A percentile compares a stretch with the other conserved stretches of the same genome.
Conservation (phyloP, 345 rosid species). For the Cardamine occulta region DNA sequence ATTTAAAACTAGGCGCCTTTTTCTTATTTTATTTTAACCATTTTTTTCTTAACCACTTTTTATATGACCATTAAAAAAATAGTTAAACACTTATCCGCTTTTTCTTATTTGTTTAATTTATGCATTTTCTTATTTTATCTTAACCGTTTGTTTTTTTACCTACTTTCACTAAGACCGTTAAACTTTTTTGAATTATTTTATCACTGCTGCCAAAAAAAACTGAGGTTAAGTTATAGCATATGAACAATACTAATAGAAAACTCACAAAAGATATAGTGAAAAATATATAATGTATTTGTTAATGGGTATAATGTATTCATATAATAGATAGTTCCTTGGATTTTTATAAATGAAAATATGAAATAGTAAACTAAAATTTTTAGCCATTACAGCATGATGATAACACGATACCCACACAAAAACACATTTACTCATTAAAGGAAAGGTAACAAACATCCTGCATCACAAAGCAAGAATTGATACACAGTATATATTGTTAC, state of each 20-base stretch:
- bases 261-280: neutral
- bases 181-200: no score
- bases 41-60: no score
- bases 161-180: no score
- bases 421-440: constrained; percentile 5
- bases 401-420: constrained; percentile 30
- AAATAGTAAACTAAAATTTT: neutral
- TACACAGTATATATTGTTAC: neutral
- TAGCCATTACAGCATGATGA: constrained; percentile 35
- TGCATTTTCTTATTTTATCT: neutral
- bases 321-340: neutral
- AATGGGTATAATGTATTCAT: neutral
- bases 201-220: no score
- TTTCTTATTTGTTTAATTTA: no score
- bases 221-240: neutral
- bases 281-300: neutral
- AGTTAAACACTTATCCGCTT: no score
- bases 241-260: neutral
- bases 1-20: no score
- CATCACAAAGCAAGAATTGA: neutral
- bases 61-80: neutral
- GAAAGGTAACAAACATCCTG: constrained; percentile 23
- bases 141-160: neutral
- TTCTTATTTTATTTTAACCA: no score
- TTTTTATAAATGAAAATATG: neutral